phyloP scores from a whole-genome alignment of 2,329 filamentous ascomycete species.

The Fusarium poae region DNA sequence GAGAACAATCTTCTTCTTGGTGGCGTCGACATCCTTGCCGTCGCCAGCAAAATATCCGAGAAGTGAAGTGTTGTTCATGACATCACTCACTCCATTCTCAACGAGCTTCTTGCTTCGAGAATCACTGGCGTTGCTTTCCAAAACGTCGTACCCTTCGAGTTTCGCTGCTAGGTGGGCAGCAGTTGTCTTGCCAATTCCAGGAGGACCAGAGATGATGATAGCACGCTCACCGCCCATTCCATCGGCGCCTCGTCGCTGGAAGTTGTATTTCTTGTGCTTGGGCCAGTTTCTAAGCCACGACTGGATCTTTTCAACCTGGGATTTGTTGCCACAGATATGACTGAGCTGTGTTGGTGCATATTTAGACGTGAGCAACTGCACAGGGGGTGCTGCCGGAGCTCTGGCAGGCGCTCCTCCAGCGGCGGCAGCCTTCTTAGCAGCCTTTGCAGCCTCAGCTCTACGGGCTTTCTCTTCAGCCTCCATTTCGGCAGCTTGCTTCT shows the following conservation, averaged over 20 bases:
- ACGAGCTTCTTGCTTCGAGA: slow-evolving; percentile 96
- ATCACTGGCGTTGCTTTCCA: slow-evolving; percentile 97
- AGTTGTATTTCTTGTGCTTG: slow-evolving; percentile 81
- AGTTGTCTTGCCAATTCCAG: slow-evolving; percentile 97
- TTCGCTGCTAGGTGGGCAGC: slow-evolving; percentile 95
- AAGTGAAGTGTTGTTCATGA: slow-evolving; percentile 93
- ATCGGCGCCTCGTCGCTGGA: slow-evolving; percentile 85
- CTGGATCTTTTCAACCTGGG: slow-evolving; percentile 88
- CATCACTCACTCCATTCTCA: slow-evolving; percentile 86
- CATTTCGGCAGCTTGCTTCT: slow-evolving; percentile 84
- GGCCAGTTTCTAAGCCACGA: slow-evolving; percentile 87
- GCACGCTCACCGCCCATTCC: slow-evolving; percentile 86
- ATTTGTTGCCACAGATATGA: slow-evolving; percentile 97
- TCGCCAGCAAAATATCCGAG: slow-evolving; percentile 90
- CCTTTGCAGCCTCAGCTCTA: slow-evolving; percentile 65
- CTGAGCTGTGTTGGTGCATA: slow-evolving; percentile 88
- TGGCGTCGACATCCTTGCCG: slow-evolving; percentile 80
- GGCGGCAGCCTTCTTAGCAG: slow-evolving; percentile 58
- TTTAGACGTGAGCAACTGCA: slow-evolving; percentile 91
- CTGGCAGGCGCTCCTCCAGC: slow-evolving; percentile 44
- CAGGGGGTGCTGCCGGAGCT: slow-evolving; percentile 61
- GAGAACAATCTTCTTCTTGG: slow-evolving; percentile 92
- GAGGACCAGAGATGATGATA: slow-evolving; percentile 95
- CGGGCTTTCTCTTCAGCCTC: slow-evolving; percentile 80
- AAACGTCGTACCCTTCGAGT: slow-evolving; percentile 90